phyloP scores from a whole-genome alignment of 805 yeast species.

The Deakozyma indianensis region DNA sequence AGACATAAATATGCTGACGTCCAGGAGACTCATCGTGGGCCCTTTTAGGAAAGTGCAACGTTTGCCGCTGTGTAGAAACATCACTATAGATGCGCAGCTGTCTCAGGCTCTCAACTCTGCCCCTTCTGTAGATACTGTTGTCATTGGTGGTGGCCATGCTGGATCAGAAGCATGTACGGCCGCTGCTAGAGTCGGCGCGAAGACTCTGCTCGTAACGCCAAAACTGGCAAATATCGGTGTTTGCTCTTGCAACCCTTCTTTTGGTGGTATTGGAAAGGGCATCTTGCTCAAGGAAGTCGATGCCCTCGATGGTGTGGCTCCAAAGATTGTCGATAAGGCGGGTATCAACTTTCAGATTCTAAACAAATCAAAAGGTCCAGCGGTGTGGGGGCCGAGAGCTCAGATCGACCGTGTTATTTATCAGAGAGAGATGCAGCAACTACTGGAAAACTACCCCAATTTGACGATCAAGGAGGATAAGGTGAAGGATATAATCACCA shows the following conservation, averaged over 20 bases:
- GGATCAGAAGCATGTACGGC: slow-evolving; percentile 97
- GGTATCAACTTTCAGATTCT: slow-evolving; percentile 85
- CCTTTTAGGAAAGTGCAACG: too few relatives aligned
- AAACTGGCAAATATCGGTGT: slow-evolving; percentile 65
- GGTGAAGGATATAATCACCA: slow-evolving; percentile 69
- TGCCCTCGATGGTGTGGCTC: slow-evolving; percentile 88
- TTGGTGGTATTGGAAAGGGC: slow-evolving; percentile 98
- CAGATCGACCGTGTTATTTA: slow-evolving; percentile 85
- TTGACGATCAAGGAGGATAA: slow-evolving; percentile 53
- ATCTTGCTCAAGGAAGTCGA: slow-evolving; percentile 85
- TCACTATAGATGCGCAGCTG: not conserved
- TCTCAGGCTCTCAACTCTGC: not conserved
- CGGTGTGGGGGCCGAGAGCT: slow-evolving; percentile 97
- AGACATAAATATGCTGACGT: too few relatives aligned
- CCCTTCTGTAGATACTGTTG: slow-evolving; percentile 46
- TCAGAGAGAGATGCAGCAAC: slow-evolving; percentile 61
- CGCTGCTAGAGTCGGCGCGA: slow-evolving; percentile 69
- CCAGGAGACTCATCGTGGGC: too few relatives aligned
- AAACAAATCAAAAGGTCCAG: slow-evolving; percentile 81
- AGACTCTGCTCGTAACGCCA: slow-evolving; percentile 67
- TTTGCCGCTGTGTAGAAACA: too few relatives aligned
- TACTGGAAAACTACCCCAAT: slow-evolving; percentile 34
- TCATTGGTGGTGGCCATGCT: slow-evolving; percentile 97
- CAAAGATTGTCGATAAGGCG: slow-evolving; percentile 76
- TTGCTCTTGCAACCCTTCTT: slow-evolving; percentile 92